Conservation (phyloP, 2,329 filamentous ascomycete species). For the Zymoseptoria crescenta region DNA sequence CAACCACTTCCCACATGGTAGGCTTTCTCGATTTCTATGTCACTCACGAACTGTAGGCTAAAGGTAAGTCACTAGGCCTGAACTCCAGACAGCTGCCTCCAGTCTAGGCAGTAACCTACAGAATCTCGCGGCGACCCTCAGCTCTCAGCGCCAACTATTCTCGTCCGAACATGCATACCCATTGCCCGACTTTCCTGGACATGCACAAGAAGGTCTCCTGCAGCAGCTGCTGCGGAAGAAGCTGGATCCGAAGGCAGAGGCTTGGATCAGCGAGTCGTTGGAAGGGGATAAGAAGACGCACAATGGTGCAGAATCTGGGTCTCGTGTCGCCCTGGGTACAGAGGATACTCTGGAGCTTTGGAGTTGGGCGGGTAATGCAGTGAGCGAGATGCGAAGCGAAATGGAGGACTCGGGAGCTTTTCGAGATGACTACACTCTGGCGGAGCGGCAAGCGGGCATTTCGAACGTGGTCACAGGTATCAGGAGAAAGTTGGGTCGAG, state of each 20-base stretch:
- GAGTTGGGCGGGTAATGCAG: slow-evolving; percentile 46
- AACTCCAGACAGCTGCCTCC: slow-evolving; percentile 23
- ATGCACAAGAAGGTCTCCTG: slow-evolving; percentile 56
- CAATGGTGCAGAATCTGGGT: slow-evolving; percentile 41
- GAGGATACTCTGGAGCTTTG: slow-evolving; percentile 53
- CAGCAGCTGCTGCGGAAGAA: slow-evolving; percentile 72
- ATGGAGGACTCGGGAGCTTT: slow-evolving; percentile 34
- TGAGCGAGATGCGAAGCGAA: slow-evolving; percentile 32
- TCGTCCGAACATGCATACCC: slow-evolving; percentile 66
- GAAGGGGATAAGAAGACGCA: slow-evolving; percentile 6
- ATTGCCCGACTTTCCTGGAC: slow-evolving; percentile 59
- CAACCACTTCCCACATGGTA: slow-evolving; percentile 31
- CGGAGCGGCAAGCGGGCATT: slow-evolving; percentile 59
- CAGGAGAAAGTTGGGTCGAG: slow-evolving; percentile 49
- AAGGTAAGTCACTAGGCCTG: slow-evolving; percentile 17
- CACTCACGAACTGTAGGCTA: background rate
- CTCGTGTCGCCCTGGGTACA: slow-evolving; percentile 37
- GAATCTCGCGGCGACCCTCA: slow-evolving; percentile 57
- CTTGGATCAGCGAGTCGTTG: slow-evolving; percentile 52
- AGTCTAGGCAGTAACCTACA: slow-evolving; percentile 51
- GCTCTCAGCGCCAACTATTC: slow-evolving; percentile 60
- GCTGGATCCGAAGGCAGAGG: slow-evolving; percentile 68
- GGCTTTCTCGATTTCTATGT: background rate
- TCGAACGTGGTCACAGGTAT: slow-evolving; percentile 67
- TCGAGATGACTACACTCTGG: slow-evolving; percentile 61